A percentile compares a stretch with the other conserved stretches of the same genome.
Evolutionary conservation across 2,329 filamentous ascomycete genomes (phyloP).

Genomic region (Microsporum audouinii): DNA sequence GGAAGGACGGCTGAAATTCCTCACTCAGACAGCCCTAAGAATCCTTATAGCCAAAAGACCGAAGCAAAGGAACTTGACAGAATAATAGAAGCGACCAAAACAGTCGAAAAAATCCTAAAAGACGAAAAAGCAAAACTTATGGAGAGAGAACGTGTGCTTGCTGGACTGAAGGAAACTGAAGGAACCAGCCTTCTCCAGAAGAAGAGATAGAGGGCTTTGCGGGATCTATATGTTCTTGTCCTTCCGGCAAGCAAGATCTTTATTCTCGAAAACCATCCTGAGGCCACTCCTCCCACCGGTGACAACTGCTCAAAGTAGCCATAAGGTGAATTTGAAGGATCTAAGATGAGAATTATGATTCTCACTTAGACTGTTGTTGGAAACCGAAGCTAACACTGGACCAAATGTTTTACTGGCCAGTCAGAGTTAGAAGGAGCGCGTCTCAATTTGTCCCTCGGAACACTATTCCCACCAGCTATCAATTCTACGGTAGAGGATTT

Average conservation of each 20-base stretch:
- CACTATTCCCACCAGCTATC: neutral
- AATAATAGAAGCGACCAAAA: constrained; percentile 50
- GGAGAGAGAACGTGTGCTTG: constrained; percentile 50
- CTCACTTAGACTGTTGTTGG: neutral
- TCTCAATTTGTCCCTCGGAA: too few species aligned
- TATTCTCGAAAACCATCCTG: neutral
- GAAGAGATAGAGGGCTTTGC: constrained; percentile 23
- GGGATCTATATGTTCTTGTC: neutral
- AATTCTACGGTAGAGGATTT: neutral
- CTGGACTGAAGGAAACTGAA: constrained; percentile 39
- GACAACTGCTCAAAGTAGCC: neutral
- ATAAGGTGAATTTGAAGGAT: neutral
- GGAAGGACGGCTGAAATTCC: constrained; percentile 67
- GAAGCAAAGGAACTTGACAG: constrained; percentile 56
- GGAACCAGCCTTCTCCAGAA: constrained; percentile 30
- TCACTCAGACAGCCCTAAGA: constrained; percentile 51
- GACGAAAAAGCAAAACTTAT: constrained; percentile 52
- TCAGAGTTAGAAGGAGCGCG: neutral
- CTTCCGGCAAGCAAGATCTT: neutral
- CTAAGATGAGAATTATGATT: too few species aligned
- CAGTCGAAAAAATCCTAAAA: constrained; percentile 50
- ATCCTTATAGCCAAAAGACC: constrained; percentile 62
- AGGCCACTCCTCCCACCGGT: neutral
- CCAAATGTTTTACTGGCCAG: too few species aligned
- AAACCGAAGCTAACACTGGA: neutral